A percentile compares a stretch with the other conserved stretches of the same genome.
Conservation (phyloP, 352 stramenopile species). For the Globisporangium echinulatum region DNA sequence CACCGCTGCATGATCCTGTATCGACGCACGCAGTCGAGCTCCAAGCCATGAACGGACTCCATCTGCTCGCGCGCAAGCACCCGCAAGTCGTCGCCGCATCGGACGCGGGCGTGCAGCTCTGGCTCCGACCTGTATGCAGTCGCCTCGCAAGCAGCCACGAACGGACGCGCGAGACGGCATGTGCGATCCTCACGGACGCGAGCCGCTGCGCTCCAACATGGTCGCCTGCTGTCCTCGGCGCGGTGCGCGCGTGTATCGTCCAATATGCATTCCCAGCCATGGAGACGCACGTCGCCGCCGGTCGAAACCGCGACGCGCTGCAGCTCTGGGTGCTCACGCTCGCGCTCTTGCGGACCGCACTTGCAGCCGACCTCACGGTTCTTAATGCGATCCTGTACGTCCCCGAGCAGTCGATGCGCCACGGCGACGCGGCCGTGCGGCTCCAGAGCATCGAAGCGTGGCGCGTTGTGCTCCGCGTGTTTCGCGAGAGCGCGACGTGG, state of each 20-base stretch:
- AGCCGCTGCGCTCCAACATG: slow-evolving; percentile 24
- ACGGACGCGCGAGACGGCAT: slow-evolving; percentile 36
- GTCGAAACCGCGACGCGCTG: slow-evolving; percentile 38
- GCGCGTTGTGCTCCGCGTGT: slow-evolving; percentile 37
- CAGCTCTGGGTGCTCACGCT: slow-evolving; percentile 51
- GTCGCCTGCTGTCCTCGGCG: slow-evolving; percentile 22
- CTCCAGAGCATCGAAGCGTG: slow-evolving; percentile 51
- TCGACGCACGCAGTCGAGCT: slow-evolving; percentile 27
- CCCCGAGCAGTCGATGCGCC: slow-evolving; percentile 41
- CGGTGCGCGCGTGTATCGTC: slow-evolving; percentile 29
- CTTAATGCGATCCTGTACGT: slow-evolving; percentile 54
- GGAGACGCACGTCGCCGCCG: slow-evolving; percentile 38
- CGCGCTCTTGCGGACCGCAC: slow-evolving; percentile 28
- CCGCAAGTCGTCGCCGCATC: slow-evolving; percentile 26
- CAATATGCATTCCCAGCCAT: slow-evolving; percentile 55
- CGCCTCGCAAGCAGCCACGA: slow-evolving; percentile 43
- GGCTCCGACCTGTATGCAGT: slow-evolving; percentile 44
- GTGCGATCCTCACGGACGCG: slow-evolving; percentile 42
- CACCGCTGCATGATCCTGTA: not conserved
- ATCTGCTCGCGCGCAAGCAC: slow-evolving; percentile 46
- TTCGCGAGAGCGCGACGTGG: slow-evolving; percentile 41
- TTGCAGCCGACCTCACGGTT: slow-evolving; percentile 33
- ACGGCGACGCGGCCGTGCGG: slow-evolving; percentile 35
- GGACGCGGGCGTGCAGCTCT: slow-evolving; percentile 29
- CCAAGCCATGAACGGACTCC: slow-evolving; percentile 55